Percentiles rank a stretch among this genome's conserved stretches.
phyloP scores from a whole-genome alignment of 139 green algal species.

The Limnomonas spitsbergensis region DNA sequence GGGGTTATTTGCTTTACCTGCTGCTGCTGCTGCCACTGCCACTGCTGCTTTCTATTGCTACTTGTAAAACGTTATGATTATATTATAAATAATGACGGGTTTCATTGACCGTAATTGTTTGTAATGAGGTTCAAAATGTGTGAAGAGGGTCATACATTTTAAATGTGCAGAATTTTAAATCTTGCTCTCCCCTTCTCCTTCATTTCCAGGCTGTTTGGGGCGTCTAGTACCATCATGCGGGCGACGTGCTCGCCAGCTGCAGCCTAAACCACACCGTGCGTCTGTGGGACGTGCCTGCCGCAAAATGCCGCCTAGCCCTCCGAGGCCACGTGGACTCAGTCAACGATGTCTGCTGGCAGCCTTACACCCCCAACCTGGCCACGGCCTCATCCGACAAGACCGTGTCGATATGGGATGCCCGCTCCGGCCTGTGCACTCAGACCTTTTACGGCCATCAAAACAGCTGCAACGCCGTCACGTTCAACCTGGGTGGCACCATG shows the following conservation, averaged over 20 bases:
- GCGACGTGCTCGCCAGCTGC: conserved; percentile 68
- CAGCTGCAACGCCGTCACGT: conserved; percentile 64
- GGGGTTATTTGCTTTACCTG: too few species aligned
- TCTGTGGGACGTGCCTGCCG: conserved; percentile 60
- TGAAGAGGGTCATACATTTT: too few species aligned
- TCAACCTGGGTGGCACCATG: conserved; percentile 48
- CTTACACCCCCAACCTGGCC: conserved; percentile 48
- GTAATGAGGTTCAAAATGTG: too few species aligned
- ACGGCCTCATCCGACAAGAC: conserved; percentile 80
- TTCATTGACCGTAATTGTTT: too few species aligned
- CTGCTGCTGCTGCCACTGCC: too few species aligned
- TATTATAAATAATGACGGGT: too few species aligned
- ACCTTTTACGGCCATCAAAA: conserved; percentile 84
- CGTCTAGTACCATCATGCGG: conserved; percentile 66
- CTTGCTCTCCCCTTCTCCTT: too few species aligned
- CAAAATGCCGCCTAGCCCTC: conserved; percentile 56
- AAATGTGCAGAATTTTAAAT: too few species aligned
- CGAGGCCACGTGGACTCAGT: conserved; percentile 82
- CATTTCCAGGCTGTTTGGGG: conserved; percentile 51
- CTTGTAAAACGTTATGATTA: too few species aligned
- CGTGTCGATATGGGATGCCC: conserved; percentile 74
- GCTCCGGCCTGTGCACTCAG: conserved; percentile 65
- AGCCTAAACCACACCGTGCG: conserved; percentile 72
- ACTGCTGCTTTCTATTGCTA: too few species aligned
- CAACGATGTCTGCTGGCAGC: conserved; percentile 80